These are phyloP conservation scores for Delphinella strobiligena DNA, from an alignment of 2,329 filamentous ascomycete genomes.

Conservation along the genomic window DNA sequence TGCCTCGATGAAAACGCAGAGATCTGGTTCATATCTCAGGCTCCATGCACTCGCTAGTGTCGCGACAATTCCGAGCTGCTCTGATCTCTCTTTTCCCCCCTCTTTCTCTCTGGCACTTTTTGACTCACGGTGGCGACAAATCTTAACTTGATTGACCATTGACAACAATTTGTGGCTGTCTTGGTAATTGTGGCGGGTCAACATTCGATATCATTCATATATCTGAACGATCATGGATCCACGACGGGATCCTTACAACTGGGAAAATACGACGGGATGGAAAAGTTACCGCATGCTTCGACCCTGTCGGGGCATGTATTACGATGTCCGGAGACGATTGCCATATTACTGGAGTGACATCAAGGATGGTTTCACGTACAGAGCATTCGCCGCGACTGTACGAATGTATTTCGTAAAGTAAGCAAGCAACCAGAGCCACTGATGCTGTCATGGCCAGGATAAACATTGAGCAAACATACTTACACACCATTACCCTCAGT, in stretches of 20 bases:
- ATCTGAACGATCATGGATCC: slow-evolving; percentile 3
- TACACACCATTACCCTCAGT: slow-evolving; percentile 15
- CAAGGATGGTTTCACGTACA: slow-evolving; percentile 42
- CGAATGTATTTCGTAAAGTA: slow-evolving; percentile 49
- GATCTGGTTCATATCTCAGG: too few relatives aligned
- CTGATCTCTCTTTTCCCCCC: too few relatives aligned
- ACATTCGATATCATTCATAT: neutral
- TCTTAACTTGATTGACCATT: too few relatives aligned
- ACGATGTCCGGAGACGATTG: slow-evolving; percentile 40
- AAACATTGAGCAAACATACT: neutral
- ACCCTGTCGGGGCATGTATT: slow-evolving; percentile 41
- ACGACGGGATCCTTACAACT: slow-evolving; percentile 23
- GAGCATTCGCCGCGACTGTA: slow-evolving; percentile 42
- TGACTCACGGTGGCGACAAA: too few relatives aligned
- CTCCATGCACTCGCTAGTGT: too few relatives aligned
- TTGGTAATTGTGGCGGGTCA: too few relatives aligned
- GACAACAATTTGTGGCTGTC: too few relatives aligned
- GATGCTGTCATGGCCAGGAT: too few relatives aligned
- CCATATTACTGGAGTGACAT: slow-evolving; percentile 47
- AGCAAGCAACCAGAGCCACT: too few relatives aligned
- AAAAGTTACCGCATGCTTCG: slow-evolving; percentile 25
- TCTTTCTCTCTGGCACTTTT: too few relatives aligned
- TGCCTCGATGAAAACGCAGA: too few relatives aligned
- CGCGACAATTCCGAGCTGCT: too few relatives aligned
- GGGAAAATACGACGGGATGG: slow-evolving; percentile 23